These are phyloP conservation scores for Camillea tinctor DNA, from an alignment of 2,329 filamentous ascomycete species.

Conservation along the genomic window DNA sequence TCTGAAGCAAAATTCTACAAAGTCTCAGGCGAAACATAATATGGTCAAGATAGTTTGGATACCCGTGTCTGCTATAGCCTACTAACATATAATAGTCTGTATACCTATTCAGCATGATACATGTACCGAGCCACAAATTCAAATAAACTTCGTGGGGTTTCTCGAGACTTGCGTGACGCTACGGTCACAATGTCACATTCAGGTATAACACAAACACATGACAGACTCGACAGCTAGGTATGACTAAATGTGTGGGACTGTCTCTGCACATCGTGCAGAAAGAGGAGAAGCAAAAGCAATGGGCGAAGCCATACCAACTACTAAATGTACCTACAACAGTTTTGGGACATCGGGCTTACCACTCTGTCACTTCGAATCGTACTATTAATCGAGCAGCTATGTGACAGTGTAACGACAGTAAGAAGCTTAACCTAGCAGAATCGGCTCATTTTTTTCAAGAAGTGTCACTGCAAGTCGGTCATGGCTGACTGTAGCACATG, in stretches of 20 bases:
- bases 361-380: not conserved
- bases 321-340: not conserved
- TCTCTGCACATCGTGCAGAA: not conserved
- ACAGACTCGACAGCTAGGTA: not conserved
- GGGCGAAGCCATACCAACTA: not conserved
- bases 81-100: not conserved
- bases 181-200: not conserved
- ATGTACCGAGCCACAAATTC: not conserved
- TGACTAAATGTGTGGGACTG: not conserved
- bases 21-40: not conserved
- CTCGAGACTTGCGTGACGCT: not conserved
- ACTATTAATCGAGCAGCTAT: not conserved
- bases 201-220: constrained; percentile 1
- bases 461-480: not conserved
- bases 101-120: not conserved
- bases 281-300: not conserved
- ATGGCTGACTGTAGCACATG: not conserved
- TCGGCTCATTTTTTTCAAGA: not conserved
- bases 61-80: not conserved
- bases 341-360: not conserved
- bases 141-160: not conserved
- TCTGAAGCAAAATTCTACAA: not conserved
- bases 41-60: not conserved
- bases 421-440: not conserved
- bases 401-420: not conserved